Conservation (phyloP, 768 basidiomycete genomes). For the Trametes cubensis region DNA sequence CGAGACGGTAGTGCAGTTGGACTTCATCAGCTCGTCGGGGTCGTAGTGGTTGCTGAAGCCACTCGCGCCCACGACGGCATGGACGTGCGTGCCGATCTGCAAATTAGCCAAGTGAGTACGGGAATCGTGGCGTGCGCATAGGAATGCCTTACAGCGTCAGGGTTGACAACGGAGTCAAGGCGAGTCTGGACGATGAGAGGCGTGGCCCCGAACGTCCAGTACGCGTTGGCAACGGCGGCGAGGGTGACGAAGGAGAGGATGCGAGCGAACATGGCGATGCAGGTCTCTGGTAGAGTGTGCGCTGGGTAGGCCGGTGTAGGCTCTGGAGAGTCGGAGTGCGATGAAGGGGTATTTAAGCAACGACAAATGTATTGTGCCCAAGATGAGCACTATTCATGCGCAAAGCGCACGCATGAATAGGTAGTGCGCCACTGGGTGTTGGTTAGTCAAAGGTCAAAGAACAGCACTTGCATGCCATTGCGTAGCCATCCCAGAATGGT, state of each 20-base stretch:
- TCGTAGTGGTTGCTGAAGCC: conserved; percentile 21
- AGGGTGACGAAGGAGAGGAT: conserved; percentile 16
- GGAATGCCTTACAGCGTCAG: conserved; percentile 3
- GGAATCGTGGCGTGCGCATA: not conserved
- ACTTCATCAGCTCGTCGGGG: conserved; percentile 18
- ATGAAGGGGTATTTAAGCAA: conserved; percentile 11
- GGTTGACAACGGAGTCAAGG: conserved; percentile 23
- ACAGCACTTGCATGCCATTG: not conserved
- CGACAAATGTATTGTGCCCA: not conserved
- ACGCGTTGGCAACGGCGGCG: conserved; percentile 13
- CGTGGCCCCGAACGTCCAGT: conserved; percentile 24
- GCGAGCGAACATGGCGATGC: conserved; percentile 10
- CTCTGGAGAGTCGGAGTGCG: not conserved
- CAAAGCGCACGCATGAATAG: not conserved
- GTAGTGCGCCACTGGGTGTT: not conserved
- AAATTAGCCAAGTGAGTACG: not conserved
- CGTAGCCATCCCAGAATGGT: conserved; percentile 6
- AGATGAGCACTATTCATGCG: not conserved
- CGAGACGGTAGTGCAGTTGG: conserved; percentile 25
- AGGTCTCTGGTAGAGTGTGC: not conserved
- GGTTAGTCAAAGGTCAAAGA: not conserved
- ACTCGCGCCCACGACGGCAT: conserved; percentile 23
- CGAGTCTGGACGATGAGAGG: conserved; percentile 17
- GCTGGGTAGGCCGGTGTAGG: conserved; percentile 2
- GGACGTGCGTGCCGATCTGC: conserved; percentile 24